Evolutionary conservation across 2,329 filamentous ascomycete genomes (phyloP).

Genomic region (Penicillium sp.): DNA sequence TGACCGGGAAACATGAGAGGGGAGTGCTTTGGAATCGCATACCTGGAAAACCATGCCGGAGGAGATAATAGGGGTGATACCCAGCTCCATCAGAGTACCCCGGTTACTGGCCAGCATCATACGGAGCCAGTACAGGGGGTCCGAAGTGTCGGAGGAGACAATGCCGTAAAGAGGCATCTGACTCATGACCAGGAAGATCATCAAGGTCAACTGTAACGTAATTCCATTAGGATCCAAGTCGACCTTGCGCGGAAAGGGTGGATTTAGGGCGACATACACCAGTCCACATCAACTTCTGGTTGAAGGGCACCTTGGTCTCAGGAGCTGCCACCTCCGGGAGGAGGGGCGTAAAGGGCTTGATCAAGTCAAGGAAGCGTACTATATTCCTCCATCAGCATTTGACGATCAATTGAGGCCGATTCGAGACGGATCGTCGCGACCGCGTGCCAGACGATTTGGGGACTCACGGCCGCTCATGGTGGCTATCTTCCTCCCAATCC

Average conservation of each 20-base stretch:
- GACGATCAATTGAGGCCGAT: slow-evolving; percentile 26
- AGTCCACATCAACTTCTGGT: slow-evolving; percentile 97
- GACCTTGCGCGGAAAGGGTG: slow-evolving; percentile 8
- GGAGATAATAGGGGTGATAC: slow-evolving; percentile 98
- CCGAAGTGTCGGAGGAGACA: slow-evolving; percentile 96
- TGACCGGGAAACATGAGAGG: not conserved
- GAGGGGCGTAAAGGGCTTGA: slow-evolving; percentile 99
- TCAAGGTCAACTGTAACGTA: slow-evolving; percentile 67
- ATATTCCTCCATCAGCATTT: slow-evolving; percentile 27
- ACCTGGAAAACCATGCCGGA: slow-evolving; percentile 99
- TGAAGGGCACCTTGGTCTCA: slow-evolving; percentile 98
- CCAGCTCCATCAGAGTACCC: slow-evolving; percentile 92
- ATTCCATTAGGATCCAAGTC: slow-evolving; percentile 16
- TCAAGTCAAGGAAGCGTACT: slow-evolving; percentile 99
- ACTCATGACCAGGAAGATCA: slow-evolving; percentile 99
- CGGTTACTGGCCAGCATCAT: slow-evolving; percentile 99
- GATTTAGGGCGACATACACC: slow-evolving; percentile 52
- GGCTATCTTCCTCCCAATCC: slow-evolving; percentile 42
- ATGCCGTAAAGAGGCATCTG: slow-evolving; percentile 99
- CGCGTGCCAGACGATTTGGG: slow-evolving; percentile 27
- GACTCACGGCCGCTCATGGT: slow-evolving; percentile 62
- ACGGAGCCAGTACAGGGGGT: slow-evolving; percentile 98
- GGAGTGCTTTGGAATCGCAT: slow-evolving; percentile 21
- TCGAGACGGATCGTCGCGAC: slow-evolving; percentile 25
- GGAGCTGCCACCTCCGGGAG: slow-evolving; percentile 98